Conservation (phyloP, 1,284 basidiomycete genomes). For the Quambalaria eucalypti region DNA sequence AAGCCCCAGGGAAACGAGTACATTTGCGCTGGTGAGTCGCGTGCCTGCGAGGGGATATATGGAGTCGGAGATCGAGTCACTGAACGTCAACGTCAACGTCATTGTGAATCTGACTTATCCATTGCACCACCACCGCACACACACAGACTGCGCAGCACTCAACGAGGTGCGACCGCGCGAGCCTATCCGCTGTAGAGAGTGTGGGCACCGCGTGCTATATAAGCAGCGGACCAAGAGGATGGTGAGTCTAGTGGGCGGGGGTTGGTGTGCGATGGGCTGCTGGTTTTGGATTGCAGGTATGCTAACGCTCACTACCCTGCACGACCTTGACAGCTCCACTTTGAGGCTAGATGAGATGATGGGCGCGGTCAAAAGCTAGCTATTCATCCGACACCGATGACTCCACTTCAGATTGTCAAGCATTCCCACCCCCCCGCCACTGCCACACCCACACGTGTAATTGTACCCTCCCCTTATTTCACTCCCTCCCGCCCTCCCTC, state of each 20-base stretch:
- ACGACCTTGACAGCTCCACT: conserved; percentile 14
- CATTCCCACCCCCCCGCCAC: too few relatives aligned
- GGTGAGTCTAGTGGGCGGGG: conserved; percentile 54
- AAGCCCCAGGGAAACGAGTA: conserved; percentile 54
- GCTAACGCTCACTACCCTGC: background rate
- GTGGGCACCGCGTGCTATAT: conserved; percentile 97
- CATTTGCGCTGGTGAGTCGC: conserved; percentile 73
- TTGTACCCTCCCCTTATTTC: too few relatives aligned
- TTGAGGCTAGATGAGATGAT: conserved; percentile 13
- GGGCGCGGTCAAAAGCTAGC: too few relatives aligned
- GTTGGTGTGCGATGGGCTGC: background rate
- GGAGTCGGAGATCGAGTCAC: conserved; percentile 9
- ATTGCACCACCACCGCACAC: background rate
- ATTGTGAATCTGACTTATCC: background rate
- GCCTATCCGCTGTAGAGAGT: conserved; percentile 90
- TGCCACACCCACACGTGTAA: too few relatives aligned
- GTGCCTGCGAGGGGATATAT: conserved; percentile 1
- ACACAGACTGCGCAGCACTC: conserved; percentile 78
- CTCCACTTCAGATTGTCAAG: too few relatives aligned
- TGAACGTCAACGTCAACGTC: background rate
- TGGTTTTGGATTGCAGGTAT: background rate
- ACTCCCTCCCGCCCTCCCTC: too few relatives aligned
- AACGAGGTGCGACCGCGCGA: conserved; percentile 88
- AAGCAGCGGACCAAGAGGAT: conserved; percentile 89
- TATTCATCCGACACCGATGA: too few relatives aligned